Base-by-base conservation (phyloP, 352 stramenopile species). In the Phytophthora kernoviae region DNA sequence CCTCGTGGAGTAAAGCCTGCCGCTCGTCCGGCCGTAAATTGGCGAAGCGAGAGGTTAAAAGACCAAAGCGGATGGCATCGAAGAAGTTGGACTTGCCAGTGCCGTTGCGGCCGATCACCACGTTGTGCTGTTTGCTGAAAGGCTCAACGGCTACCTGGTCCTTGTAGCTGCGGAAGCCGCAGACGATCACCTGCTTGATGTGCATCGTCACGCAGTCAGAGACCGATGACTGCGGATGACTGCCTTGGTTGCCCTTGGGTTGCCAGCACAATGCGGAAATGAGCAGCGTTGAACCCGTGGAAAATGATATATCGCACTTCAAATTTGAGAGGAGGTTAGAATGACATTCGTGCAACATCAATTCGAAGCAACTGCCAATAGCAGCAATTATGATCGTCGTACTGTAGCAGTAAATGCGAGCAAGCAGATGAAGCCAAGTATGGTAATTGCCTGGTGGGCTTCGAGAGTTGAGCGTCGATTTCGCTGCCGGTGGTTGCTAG, bases 41-140 rank as follows among this genome's bases (percentile, higher is more conserved):
- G 34, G 88, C 83, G 71, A 98, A 98, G 27, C 70, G 93, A 65
- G 90, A 91, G 41, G 94, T 94, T 6, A 98, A 74, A 41, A 99
- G 77, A 4, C 97, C 97, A 68, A 99, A 99, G 81, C 98, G 96
- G 65, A 99, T 98, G 40, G 98, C 98, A 71, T 99, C 96, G 73
- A 99, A 99, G 55, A 99, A 97, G 78, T 99, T 99, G 54, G 84
- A 97, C 68, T 99, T 99, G 52, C 96, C 96, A 32, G 79, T 95
- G 54, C 96, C 96, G 68, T 99, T 99, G 54, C 97, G 77, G 11
- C 98, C 98, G 32, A 99, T 97, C 32, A 99, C 97, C 22, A 96
- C 94, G 71, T 99, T 99, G 54, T 96, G 88, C 65, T 98, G 81
- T 48, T 92, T 73, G 65, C 95, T 98, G 76, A 98, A 99, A 34